Evolutionary conservation across 2,329 filamentous ascomycete genomes (phyloP).

Genomic region (Coniochaeta sp.): DNA sequence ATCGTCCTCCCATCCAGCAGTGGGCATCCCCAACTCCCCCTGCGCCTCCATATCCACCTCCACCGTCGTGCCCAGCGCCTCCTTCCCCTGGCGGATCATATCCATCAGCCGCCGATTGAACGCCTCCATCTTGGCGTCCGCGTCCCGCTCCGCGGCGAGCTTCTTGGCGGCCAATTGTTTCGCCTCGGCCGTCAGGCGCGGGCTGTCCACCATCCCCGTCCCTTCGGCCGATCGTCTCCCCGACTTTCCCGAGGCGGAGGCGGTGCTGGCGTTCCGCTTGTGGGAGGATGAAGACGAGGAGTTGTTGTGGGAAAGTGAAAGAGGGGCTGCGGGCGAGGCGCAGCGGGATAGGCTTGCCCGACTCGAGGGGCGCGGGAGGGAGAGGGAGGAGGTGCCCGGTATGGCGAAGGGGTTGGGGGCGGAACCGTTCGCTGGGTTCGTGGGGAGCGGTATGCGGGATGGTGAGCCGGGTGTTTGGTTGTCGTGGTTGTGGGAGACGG

Average conservation of each 20-base stretch:
- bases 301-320: not conserved
- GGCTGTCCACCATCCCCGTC: conserved; percentile 25
- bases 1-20: not conserved
- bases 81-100: conserved; percentile 84
- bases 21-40: not conserved
- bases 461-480: conserved; percentile 25
- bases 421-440: conserved; percentile 16
- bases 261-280: conserved; percentile 37
- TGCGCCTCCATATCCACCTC: conserved; percentile 47
- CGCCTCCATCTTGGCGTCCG: conserved; percentile 70
- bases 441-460: conserved; percentile 36
- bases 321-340: not conserved
- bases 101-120: conserved; percentile 74
- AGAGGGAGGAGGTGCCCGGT: conserved; percentile 7
- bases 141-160: conserved; percentile 65
- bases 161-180: conserved; percentile 66
- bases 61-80: conserved; percentile 71
- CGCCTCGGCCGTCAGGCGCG: conserved; percentile 57
- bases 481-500: conserved; percentile 20
- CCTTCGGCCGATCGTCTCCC: not conserved
- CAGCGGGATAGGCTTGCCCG: not conserved
- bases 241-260: conserved; percentile 33
- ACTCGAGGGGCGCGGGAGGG: not conserved
- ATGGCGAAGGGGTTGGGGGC: conserved; percentile 14
- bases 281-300: conserved; percentile 14